Evolutionary conservation across 805 yeast species (phyloP).

Genomic region (Metschnikowia similis): DNA sequence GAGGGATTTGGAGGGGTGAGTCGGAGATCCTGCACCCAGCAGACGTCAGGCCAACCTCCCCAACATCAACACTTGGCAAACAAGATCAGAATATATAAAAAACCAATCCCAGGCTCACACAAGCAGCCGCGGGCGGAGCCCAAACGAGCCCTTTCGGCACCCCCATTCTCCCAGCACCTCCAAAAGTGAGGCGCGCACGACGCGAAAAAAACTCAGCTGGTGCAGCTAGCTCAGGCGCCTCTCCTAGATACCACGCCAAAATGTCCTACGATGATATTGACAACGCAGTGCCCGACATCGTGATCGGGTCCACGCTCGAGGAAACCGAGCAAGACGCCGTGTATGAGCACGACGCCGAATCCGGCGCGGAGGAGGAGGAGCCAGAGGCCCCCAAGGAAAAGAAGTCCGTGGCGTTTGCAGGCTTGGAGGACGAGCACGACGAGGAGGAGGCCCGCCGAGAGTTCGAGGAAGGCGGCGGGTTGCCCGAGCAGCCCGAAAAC

Average conservation of each 20-base stretch:
- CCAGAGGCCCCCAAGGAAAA: conserved; percentile 40
- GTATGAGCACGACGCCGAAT: conserved; percentile 50
- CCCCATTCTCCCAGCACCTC: neutral
- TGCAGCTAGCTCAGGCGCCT: neutral
- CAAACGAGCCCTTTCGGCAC: too few species aligned
- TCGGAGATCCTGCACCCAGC: too few species aligned
- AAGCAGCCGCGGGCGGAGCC: too few species aligned
- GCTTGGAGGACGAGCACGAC: conserved; percentile 59
- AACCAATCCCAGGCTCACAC: too few species aligned
- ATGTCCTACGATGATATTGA: conserved; percentile 79
- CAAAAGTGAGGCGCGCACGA: conserved; percentile 2
- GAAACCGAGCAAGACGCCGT: conserved; percentile 38
- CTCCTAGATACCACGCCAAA: conserved; percentile 10
- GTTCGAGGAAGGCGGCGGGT: conserved; percentile 97
- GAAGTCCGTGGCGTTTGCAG: conserved; percentile 83
- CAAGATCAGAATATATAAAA: too few species aligned
- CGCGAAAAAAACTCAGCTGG: conserved; percentile 3
- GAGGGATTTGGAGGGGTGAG: too few species aligned
- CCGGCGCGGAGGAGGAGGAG: conserved; percentile 43
- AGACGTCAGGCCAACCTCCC: too few species aligned
- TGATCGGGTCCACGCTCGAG: conserved; percentile 55
- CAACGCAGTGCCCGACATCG: conserved; percentile 79
- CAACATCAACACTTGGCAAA: too few species aligned
- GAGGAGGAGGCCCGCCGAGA: conserved; percentile 78
- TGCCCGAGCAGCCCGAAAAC: conserved; percentile 91